Base-by-base conservation (phyloP, 2,329 filamentous ascomycete genomes). In the Neophaeococcomyces aloes region DNA sequence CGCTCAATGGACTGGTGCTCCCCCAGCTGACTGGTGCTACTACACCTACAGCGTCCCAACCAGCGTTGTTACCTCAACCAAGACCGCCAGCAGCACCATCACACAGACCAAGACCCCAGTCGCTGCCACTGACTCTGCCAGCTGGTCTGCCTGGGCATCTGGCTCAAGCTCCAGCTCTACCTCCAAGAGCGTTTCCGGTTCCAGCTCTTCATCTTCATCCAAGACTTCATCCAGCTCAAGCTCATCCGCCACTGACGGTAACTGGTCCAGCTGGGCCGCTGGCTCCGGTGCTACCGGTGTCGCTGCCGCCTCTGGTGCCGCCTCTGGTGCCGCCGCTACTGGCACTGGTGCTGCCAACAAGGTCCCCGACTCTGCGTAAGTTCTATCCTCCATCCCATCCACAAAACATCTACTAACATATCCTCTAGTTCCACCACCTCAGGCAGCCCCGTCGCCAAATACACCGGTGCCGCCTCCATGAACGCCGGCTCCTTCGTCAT, bases 351-450 rank as follows among this genome's bases (percentile, higher is more conserved):
- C 41, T 44, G 49, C 47, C 36, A 29, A 46, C 17, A 46, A 48
- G 5, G 15, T 86, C 54, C 84, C 88, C 43, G 89, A 89, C 35
- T 88, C 85, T 47, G 89, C 23, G 52, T 56, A 53, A 54, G 52
- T 50, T 43, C 37, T 32, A 19, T 14, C 19, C 14, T 30, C 23
- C 10, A 15, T 30, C 23, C n/a, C 7, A 11, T 15, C 10, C 7
- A 23, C 13, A 17, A 23, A 5, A 14, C 33, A 13, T n/a, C 18
- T 25, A 40, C 49, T 55, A 51, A 53, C 44, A 17, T 25, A 19
- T 14, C 17, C n/a, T 8, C 4, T 33, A 47, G 41, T 41, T 42
- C 41, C 21, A 7, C 33, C 39, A 45, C 46, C 29, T 49, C 46
- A 32, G 42, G 47, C 25, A 50, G 52, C 30, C 48, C 54, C n/a